These are phyloP conservation scores for Pholiota conissans DNA, from an alignment of 768 basidiomycete species.

Conservation along the genomic window DNA sequence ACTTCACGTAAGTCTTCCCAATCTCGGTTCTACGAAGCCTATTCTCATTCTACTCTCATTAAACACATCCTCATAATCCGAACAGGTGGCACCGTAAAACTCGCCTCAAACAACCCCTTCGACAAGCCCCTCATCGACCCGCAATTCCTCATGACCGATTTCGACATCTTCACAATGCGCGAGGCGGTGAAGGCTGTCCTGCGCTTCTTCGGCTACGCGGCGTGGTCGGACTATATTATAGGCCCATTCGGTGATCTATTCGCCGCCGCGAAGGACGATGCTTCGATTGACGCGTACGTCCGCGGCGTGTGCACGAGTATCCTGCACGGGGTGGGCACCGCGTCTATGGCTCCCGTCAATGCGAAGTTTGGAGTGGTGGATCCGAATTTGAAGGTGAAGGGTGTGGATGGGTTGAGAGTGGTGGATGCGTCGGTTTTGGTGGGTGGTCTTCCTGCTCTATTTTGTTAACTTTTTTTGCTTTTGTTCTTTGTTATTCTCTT, in stretches of 20 bases:
- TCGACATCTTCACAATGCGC: slow-evolving; percentile 3
- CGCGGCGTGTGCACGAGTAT: slow-evolving; percentile 10
- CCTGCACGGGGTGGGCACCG: slow-evolving; percentile 24
- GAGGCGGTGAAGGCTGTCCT: not conserved
- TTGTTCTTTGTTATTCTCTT: too few species aligned
- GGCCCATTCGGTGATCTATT: not conserved
- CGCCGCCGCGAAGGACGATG: slow-evolving; percentile 6
- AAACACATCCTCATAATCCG: too few species aligned
- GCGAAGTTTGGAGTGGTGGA: slow-evolving; percentile 24
- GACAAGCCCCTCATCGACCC: slow-evolving; percentile 15
- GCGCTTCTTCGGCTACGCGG: not conserved
- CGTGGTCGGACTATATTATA: slow-evolving; percentile 1
- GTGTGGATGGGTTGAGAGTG: slow-evolving; percentile 22
- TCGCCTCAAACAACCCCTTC: slow-evolving; percentile 47
- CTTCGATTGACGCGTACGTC: slow-evolving; percentile 13
- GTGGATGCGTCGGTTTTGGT: slow-evolving; percentile 31
- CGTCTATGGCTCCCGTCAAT: slow-evolving; percentile 20
- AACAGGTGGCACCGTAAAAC: slow-evolving; percentile 37
- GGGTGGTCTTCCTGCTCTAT: not conserved
- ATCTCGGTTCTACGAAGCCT: not conserved
- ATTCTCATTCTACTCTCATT: not conserved
- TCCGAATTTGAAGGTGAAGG: slow-evolving; percentile 29
- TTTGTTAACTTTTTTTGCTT: not conserved
- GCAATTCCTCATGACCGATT: slow-evolving; percentile 1
- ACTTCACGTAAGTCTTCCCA: slow-evolving; percentile 28